A percentile compares a stretch with the other conserved stretches of the same genome.
phyloP scores from a whole-genome alignment of 345 rosid species.

The Crucihimalaya himalaica region DNA sequence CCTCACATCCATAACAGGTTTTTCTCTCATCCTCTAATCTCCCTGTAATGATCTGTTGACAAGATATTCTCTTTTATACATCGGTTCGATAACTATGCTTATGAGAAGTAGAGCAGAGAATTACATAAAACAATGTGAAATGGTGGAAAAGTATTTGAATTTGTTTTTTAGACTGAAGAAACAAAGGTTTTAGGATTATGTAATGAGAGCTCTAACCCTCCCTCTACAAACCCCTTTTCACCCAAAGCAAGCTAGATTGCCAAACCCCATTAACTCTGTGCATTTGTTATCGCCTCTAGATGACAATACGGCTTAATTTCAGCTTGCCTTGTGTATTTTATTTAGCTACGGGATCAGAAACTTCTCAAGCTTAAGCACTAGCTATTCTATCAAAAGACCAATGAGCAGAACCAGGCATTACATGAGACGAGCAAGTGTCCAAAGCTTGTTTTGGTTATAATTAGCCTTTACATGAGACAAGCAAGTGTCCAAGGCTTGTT shows the following conservation, averaged over 20 bases:
- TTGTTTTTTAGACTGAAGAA: neutral
- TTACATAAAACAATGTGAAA: neutral
- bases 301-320: neutral
- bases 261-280: neutral
- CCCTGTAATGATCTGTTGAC: neutral
- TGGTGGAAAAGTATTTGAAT: neutral
- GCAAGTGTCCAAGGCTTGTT: neutral
- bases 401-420: neutral
- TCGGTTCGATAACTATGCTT: neutral
- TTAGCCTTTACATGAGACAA: neutral
- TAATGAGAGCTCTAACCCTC: neutral
- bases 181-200: neutral
- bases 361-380: neutral
- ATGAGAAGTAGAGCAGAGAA: neutral
- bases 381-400: neutral
- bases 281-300: neutral
- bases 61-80: neutral
- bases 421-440: neutral
- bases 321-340: neutral
- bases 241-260: neutral
- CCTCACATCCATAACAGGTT: constrained; percentile 84
- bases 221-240: neutral
- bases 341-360: neutral
- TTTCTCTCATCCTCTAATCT: constrained; percentile 1
- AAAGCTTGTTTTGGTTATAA: neutral